Base-by-base conservation (phyloP, 2,329 filamentous ascomycete genomes). In the Aspergillus pseudoterreus region DNA sequence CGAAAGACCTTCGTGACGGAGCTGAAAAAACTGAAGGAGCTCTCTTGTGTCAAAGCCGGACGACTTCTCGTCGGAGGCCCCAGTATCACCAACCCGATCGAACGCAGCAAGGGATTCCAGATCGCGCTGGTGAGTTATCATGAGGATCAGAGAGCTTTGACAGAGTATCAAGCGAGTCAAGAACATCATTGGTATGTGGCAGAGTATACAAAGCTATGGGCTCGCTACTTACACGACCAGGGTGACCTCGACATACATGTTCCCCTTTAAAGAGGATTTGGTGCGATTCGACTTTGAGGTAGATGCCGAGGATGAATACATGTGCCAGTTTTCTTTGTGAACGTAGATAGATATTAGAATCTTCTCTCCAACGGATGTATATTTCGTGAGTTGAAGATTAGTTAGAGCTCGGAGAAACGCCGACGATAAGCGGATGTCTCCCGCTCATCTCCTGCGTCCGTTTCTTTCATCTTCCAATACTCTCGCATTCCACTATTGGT, bases 231-330 rank as follows among this genome's bases (percentile, higher is more conserved):
- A 51, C 8, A 14, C 19, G 39, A 42, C 3, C 39, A 82, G 80
- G 49, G 77, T 82, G 0, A 82, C 79, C 0, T 74, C 70, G 27
- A 74, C 70, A 4, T 78, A 76, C 45, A 64, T 82, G 6, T 80
- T 75, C 63, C 79, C 79, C 0, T 82, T 72, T 57, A 77, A 75
- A n/a, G 79, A 82, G 46, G 78, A 82, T 51, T 63, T 82, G 1
- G 71, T 73, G 14, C 68, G 79, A n/a, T 82, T 81, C 57, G 80
- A 82, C 55, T 82, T 82, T 56, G 78, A 82, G 45, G 64, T 67
- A 0, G 63, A 65, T 21, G 49, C 44, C 6, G 59, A 51, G 49
- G 74, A 79, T 17, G 71, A 73, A 39, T 51, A 56, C 24, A 59
- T 60, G 55, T 60, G 57, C n/a, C 35, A 49, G 4, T 58, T 57